Evolutionary conservation across 2,329 filamentous ascomycete genomes (phyloP).

Genomic region (Penicillium thymicola): DNA sequence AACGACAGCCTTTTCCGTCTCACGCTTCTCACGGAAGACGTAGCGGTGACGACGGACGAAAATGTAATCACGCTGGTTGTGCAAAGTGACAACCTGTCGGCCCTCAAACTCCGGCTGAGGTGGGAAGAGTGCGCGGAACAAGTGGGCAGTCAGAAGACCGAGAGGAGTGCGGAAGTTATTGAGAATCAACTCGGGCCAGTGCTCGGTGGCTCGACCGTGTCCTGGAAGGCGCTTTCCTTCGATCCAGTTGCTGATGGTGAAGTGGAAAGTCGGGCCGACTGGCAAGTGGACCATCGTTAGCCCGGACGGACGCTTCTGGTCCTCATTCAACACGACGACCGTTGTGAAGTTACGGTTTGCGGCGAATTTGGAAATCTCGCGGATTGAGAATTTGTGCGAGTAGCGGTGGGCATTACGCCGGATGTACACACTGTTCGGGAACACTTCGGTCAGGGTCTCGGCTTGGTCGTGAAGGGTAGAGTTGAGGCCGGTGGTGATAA

Average conservation of each 20-base stretch:
- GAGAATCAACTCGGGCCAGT: constrained; percentile 83
- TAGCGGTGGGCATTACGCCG: constrained; percentile 79
- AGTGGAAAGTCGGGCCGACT: constrained; percentile 85
- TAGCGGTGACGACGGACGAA: constrained; percentile 90
- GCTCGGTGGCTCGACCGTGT: constrained; percentile 84
- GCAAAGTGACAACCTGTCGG: constrained; percentile 83
- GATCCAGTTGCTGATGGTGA: constrained; percentile 85
- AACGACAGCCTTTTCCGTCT: constrained; percentile 81
- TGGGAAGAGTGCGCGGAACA: constrained; percentile 79
- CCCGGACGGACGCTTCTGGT: constrained; percentile 78
- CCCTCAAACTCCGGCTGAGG: constrained; percentile 78
- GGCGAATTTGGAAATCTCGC: constrained; percentile 86
- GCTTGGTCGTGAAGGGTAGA: constrained; percentile 84
- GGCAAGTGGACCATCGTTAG: constrained; percentile 83
- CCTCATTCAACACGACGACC: constrained; percentile 81
- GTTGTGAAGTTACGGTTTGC: constrained; percentile 77
- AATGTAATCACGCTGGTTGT: constrained; percentile 95
- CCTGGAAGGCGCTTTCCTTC: constrained; percentile 84
- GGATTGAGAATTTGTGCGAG: constrained; percentile 84
- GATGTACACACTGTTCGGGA: constrained; percentile 79
- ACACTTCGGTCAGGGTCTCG: constrained; percentile 70
- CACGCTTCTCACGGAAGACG: constrained; percentile 82
- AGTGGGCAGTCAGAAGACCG: constrained; percentile 78
- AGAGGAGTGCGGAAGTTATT: constrained; percentile 95
- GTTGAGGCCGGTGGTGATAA: constrained; percentile 88